Evolutionary conservation across 495 filamentous ascomycete genomes (phyloP), one percentile per base, ranked within the genome.

Genomic region (Annulohypoxylon moriforme): DNA sequence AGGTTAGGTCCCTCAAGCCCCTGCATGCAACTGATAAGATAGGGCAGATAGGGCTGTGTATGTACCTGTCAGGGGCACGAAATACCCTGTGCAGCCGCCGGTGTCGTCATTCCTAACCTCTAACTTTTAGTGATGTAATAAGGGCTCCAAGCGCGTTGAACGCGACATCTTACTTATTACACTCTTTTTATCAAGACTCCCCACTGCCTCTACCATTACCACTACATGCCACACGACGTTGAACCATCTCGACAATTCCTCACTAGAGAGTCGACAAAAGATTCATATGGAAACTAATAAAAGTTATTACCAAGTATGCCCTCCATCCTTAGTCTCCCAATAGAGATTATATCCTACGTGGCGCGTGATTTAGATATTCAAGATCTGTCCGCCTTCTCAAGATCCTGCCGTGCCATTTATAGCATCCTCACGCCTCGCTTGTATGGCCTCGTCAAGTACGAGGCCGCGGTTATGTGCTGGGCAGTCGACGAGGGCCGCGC

Each of bases 381-480:
- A 10, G 58, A 67, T 29, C 14, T 74, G 44, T 67, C 67, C 10
- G 60, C 62, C 16, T 71, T 69, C 50, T 60, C 62, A 7, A 44
- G 42, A 11, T 71, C 71, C 33, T 71, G 71, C 22, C 63, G 58
- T n/a, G 40, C 36, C 33, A 13, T 71, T 2, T n/a, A 67, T 24
- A n/a, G 25, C 0, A 40, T 47, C 27, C 4, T 65, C n/a, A 74
- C 33, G 3, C 52, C 52, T 5, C 1, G 34, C 24, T 27, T 74
- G 13, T 74, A 74, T 38, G 9, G 11, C 4, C 22, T 20, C 16
- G 50, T 60, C 7, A 49, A 61, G 11, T 18, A 67, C 22, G 36
- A 71, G 3, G 4, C 44, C 9, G 9, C 1, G 1, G 13, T 74
- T 1, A 49, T 74, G 27, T 71, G 49, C 36, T 75, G 62, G 57